These are phyloP conservation scores for Tuber indicum DNA, from an alignment of 495 filamentous ascomycete genomes.

Conservation along the genomic window DNA sequence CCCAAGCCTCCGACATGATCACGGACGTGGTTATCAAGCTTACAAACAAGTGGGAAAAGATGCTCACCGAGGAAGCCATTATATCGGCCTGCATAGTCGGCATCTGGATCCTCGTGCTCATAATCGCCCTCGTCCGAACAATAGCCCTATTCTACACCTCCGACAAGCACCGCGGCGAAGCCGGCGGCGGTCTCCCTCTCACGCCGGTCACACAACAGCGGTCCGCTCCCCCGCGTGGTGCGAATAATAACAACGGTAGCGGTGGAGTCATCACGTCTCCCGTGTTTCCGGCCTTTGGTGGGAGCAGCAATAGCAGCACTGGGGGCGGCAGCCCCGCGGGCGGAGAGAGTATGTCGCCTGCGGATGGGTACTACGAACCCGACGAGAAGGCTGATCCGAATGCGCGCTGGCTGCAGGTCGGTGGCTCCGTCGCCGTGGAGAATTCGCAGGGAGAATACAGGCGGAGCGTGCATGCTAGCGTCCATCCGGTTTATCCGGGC, in stretches of 20 bases:
- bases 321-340: slow-evolving; percentile 13
- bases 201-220: background rate
- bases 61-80: slow-evolving; percentile 66
- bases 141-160: slow-evolving; percentile 49
- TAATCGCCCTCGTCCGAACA: slow-evolving; percentile 65
- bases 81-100: slow-evolving; percentile 65
- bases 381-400: slow-evolving; percentile 24
- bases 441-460: slow-evolving; percentile 16
- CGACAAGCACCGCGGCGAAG: slow-evolving; percentile 53
- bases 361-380: slow-evolving; percentile 11
- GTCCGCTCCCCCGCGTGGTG: background rate
- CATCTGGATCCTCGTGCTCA: slow-evolving; percentile 67
- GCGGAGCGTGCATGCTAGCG: slow-evolving; percentile 17
- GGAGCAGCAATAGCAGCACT: slow-evolving; percentile 9
- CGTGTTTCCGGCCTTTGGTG: slow-evolving; percentile 22
- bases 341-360: slow-evolving; percentile 5
- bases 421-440: slow-evolving; percentile 16
- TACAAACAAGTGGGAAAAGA: slow-evolving; percentile 54
- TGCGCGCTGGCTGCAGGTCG: slow-evolving; percentile 22
- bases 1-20: slow-evolving; percentile 68
- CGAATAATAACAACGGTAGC: background rate
- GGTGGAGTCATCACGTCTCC: background rate
- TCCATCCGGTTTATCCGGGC: slow-evolving; percentile 18
- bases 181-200: slow-evolving; percentile 39
- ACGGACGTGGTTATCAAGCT: slow-evolving; percentile 65